These are phyloP conservation scores for Arabidopsis hybrid DNA, from an alignment of 441 rosid species.

Conservation along the genomic window DNA sequence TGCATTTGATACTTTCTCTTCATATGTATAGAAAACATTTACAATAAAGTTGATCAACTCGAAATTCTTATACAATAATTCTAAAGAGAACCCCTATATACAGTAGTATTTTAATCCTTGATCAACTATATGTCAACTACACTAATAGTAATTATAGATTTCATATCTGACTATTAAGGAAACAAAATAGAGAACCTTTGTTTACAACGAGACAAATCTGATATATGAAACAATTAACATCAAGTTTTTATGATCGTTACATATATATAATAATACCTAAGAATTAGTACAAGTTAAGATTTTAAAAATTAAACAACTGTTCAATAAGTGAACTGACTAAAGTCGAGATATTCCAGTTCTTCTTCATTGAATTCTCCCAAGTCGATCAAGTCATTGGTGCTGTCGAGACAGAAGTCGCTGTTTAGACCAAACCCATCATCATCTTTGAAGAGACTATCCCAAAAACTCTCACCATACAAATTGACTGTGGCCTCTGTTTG, in stretches of 20 bases:
- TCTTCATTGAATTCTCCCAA: too few relatives aligned
- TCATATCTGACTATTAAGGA: not conserved
- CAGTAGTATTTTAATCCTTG: not conserved
- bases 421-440: not conserved
- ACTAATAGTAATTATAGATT: not conserved
- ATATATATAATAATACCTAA: not conserved
- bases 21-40: not conserved
- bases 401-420: not conserved
- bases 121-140: not conserved
- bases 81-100: not conserved
- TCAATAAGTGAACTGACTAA: not conserved
- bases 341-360: not conserved
- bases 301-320: not conserved
- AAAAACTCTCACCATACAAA: not conserved
- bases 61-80: not conserved
- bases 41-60: not conserved
- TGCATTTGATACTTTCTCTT: slow-evolving; percentile 33
- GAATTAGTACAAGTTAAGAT: not conserved
- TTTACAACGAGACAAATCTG: too few relatives aligned
- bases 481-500: not conserved
- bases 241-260: too few relatives aligned
- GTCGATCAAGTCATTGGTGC: not conserved
- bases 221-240: too few relatives aligned
- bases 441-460: not conserved
- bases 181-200: not conserved